A percentile compares a stretch with the other conserved stretches of the same genome.
Evolutionary conservation across 2,329 filamentous ascomycete genomes (phyloP).

Genomic region (Teratosphaeria zuluensis): DNA sequence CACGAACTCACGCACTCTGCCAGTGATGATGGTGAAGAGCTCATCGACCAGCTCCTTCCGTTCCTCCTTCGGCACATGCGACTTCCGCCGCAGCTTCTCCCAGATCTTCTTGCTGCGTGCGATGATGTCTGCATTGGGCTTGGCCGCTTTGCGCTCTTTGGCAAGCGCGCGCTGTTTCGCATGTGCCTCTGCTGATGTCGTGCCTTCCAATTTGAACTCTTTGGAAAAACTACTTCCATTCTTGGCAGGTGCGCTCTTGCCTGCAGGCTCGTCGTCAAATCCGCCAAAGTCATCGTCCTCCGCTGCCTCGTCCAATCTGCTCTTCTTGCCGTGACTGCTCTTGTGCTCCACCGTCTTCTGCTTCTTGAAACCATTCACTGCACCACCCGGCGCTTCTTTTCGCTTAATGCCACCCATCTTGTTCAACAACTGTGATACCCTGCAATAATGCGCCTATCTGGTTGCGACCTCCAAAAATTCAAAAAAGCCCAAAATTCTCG

Average conservation of each 20-base stretch:
- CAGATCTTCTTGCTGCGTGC: slow-evolving; percentile 90
- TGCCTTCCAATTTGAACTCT: slow-evolving; percentile 32
- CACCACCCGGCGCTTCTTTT: slow-evolving; percentile 25
- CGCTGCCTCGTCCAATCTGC: slow-evolving; percentile 16
- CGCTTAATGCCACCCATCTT: slow-evolving; percentile 29
- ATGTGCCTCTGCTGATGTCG: slow-evolving; percentile 74
- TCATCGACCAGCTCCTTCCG: slow-evolving; percentile 78
- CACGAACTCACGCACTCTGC: slow-evolving; percentile 86
- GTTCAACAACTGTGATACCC: background rate
- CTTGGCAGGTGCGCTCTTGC: slow-evolving; percentile 3
- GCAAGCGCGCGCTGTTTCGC: slow-evolving; percentile 83
- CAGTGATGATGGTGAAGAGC: slow-evolving; percentile 83
- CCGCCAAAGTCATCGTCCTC: slow-evolving; percentile 13
- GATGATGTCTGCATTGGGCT: slow-evolving; percentile 85
- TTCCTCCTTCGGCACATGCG: slow-evolving; percentile 83
- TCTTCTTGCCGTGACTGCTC: slow-evolving; percentile 6
- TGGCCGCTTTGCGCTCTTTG: slow-evolving; percentile 81
- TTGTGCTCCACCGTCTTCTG: slow-evolving; percentile 28
- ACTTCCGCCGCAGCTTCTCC: slow-evolving; percentile 88
- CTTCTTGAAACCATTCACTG: slow-evolving; percentile 23
- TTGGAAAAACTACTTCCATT: slow-evolving; percentile 11
- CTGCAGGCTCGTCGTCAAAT: slow-evolving; percentile 9
- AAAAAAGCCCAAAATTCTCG: background rate
- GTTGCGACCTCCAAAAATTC: background rate
- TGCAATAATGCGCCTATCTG: background rate